phyloP scores from a whole-genome alignment of 2,329 filamentous ascomycete genomes.

The Fonsecaea multimorphosa region DNA sequence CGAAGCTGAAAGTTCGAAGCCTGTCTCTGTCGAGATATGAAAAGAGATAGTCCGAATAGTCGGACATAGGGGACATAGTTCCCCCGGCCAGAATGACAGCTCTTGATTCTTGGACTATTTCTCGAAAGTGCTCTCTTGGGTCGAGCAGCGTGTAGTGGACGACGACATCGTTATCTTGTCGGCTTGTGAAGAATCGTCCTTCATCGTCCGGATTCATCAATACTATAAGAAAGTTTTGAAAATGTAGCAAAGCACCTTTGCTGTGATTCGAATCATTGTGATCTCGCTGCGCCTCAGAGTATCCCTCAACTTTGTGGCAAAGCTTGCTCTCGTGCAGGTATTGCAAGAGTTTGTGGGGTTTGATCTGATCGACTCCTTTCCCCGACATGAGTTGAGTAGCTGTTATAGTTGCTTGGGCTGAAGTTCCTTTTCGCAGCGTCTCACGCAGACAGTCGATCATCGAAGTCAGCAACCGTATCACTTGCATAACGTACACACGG shows the following conservation, averaged over 20 bases:
- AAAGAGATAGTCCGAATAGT: slow-evolving; percentile 86
- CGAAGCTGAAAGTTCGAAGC: slow-evolving; percentile 85
- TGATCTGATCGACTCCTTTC: slow-evolving; percentile 93
- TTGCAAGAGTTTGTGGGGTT: slow-evolving; percentile 82
- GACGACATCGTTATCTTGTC: slow-evolving; percentile 57
- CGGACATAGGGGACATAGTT: slow-evolving; percentile 96
- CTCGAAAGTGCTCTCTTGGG: slow-evolving; percentile 87
- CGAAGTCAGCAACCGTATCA: slow-evolving; percentile 81
- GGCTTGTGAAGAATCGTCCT: slow-evolving; percentile 65
- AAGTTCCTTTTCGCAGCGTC: slow-evolving; percentile 50
- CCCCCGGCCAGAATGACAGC: slow-evolving; percentile 91
- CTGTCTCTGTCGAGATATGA: slow-evolving; percentile 69
- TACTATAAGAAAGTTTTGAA: slow-evolving; percentile 74
- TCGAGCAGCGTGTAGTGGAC: slow-evolving; percentile 89
- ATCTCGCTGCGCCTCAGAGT: slow-evolving; percentile 58
- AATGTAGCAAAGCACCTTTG: slow-evolving; percentile 61
- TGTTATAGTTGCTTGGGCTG: slow-evolving; percentile 70
- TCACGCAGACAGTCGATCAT: slow-evolving; percentile 71
- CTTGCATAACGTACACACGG: slow-evolving; percentile 85
- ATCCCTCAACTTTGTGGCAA: slow-evolving; percentile 92
- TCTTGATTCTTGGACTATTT: slow-evolving; percentile 81
- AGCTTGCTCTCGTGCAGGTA: slow-evolving; percentile 93
- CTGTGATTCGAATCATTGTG: slow-evolving; percentile 46
- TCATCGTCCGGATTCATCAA: slow-evolving; percentile 83
- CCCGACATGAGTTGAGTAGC: slow-evolving; percentile 74